These are phyloP conservation scores for Catharanthus roseus DNA, from an alignment of 257 asterid species.

Conservation along the genomic window DNA sequence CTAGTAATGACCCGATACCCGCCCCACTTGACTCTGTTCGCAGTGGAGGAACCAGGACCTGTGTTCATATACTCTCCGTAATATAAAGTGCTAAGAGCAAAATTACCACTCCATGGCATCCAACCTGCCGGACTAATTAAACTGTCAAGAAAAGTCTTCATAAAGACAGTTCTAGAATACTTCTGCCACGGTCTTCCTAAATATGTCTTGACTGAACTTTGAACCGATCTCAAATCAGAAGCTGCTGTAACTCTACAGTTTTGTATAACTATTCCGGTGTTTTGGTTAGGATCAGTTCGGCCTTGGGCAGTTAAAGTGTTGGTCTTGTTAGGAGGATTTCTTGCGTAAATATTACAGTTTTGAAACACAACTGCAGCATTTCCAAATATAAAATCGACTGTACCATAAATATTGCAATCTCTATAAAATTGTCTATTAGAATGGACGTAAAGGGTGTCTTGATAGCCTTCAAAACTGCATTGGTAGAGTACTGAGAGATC, in stretches of 20 bases:
- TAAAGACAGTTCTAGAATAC: conserved; percentile 65
- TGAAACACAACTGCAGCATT: conserved; percentile 82
- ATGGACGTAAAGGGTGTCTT: conserved; percentile 76
- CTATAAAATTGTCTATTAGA: conserved; percentile 64
- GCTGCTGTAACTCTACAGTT: conserved; percentile 54
- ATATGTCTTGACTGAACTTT: conserved; percentile 59
- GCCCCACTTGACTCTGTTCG: conserved; percentile 62
- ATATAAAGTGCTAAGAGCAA: conserved; percentile 62
- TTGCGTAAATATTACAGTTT: conserved; percentile 58
- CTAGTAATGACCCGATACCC: conserved; percentile 73
- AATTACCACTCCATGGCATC: conserved; percentile 81
- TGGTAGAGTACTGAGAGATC: conserved; percentile 67
- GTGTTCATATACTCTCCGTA: conserved; percentile 83
- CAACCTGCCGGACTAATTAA: conserved; percentile 76
- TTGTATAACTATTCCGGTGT: conserved; percentile 77
- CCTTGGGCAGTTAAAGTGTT: conserved; percentile 87
- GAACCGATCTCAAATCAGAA: conserved; percentile 46
- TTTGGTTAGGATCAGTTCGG: conserved; percentile 68
- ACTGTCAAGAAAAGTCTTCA: conserved; percentile 56
- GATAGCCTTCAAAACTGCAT: conserved; percentile 87
- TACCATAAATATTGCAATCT: conserved; percentile 74
- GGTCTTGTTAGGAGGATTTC: conserved; percentile 60
- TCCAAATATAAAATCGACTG: conserved; percentile 83
- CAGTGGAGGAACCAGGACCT: conserved; percentile 72
- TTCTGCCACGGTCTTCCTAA: conserved; percentile 84